Evolutionary conservation across 768 basidiomycete genomes (phyloP).

Genomic region (Phlebiopsis gigantea): DNA sequence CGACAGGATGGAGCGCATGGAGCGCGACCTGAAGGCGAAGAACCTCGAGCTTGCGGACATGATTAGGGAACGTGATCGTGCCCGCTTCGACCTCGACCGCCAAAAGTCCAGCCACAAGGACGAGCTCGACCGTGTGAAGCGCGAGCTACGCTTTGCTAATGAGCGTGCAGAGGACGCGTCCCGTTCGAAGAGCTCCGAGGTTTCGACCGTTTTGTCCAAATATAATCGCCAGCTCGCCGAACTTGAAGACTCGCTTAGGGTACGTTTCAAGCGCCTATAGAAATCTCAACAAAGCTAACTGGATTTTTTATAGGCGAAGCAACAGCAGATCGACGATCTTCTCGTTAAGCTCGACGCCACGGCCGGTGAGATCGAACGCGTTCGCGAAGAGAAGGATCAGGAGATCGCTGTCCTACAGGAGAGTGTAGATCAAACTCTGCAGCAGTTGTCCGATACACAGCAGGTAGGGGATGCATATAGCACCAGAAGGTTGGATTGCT

Average conservation of each 20-base stretch:
- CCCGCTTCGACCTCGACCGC: slow-evolving; percentile 91
- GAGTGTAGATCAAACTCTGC: slow-evolving; percentile 88
- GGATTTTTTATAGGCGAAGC: slow-evolving; percentile 64
- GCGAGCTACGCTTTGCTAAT: slow-evolving; percentile 91
- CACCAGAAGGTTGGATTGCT: neutral
- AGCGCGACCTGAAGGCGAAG: slow-evolving; percentile 96
- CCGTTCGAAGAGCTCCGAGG: slow-evolving; percentile 89
- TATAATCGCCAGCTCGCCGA: slow-evolving; percentile 96
- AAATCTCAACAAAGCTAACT: neutral
- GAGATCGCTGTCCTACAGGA: slow-evolving; percentile 95
- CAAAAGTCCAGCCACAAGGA: slow-evolving; percentile 94
- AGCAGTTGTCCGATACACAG: slow-evolving; percentile 81
- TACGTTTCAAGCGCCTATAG: slow-evolving; percentile 31
- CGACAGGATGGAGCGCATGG: slow-evolving; percentile 98
- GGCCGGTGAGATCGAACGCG: slow-evolving; percentile 67
- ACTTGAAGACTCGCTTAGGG: slow-evolving; percentile 91
- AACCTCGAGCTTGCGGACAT: slow-evolving; percentile 98
- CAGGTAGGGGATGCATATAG: slow-evolving; percentile 43
- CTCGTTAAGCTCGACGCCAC: slow-evolving; percentile 75
- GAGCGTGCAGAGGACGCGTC: slow-evolving; percentile 96
- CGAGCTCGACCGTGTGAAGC: slow-evolving; percentile 85
- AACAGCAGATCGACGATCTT: slow-evolving; percentile 94
- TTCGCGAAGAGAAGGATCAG: slow-evolving; percentile 94
- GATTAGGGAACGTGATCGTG: slow-evolving; percentile 95
- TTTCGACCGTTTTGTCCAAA: slow-evolving; percentile 80